Evolutionary conservation across 140 eudicot species (phyloP).

Genomic region (Senecio squalidus): DNA sequence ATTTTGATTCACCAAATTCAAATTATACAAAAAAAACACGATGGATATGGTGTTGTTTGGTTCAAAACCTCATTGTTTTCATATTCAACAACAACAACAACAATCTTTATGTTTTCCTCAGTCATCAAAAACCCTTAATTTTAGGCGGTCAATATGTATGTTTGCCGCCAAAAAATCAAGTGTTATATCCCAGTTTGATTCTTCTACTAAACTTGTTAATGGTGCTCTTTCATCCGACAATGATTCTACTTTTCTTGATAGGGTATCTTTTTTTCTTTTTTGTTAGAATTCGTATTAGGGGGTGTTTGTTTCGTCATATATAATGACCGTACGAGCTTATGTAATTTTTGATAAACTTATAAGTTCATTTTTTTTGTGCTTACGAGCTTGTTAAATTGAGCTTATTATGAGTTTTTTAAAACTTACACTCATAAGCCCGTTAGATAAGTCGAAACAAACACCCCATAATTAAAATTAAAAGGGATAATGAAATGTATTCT

Average conservation of each 20-base stretch:
- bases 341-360: no score
- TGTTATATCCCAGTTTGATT: constrained; percentile 62
- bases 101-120: constrained; percentile 16
- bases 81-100: constrained; percentile 7
- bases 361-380: no score
- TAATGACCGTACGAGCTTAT: background rate
- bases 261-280: constrained; percentile 36
- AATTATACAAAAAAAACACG: constrained; percentile 10
- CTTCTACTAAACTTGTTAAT: constrained; percentile 67
- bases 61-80: constrained; percentile 21
- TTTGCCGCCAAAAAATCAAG: constrained; percentile 45
- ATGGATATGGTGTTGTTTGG: constrained; percentile 28
- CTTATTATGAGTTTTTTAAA: no score
- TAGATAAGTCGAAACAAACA: no score
- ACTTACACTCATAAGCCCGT: no score
- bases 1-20: constrained; percentile 1
- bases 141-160: constrained; percentile 22
- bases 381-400: no score
- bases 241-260: constrained; percentile 69
- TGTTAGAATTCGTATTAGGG: no score
- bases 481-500: no score
- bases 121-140: constrained; percentile 21
- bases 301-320: background rate
- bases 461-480: no score
- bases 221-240: constrained; percentile 74